These are phyloP conservation scores for Nepenthes gracilis DNA, from an alignment of 148 eudicot species.

Conservation along the genomic window DNA sequence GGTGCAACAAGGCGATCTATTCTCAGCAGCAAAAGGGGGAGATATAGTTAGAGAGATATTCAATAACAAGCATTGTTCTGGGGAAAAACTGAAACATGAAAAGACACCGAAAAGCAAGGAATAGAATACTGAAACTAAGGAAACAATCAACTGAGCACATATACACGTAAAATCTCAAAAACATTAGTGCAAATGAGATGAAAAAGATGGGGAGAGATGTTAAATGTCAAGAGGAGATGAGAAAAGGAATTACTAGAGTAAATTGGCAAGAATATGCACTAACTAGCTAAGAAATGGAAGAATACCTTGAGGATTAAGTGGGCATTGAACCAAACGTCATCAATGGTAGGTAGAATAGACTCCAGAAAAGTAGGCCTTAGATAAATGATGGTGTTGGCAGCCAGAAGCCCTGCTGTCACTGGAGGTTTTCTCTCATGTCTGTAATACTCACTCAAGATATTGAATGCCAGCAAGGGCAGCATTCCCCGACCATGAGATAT, in stretches of 20 bases:
- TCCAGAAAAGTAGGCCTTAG: conserved; percentile 35
- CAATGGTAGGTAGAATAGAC: conserved; percentile 21
- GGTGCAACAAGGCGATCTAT: too few relatives aligned
- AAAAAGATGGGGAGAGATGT: background rate
- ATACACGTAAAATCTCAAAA: too few relatives aligned
- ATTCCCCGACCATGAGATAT: conserved; percentile 24
- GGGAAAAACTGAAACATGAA: too few relatives aligned
- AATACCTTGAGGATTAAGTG: conserved; percentile 33
- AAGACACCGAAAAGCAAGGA: too few relatives aligned
- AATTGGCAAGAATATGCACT: background rate
- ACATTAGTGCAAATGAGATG: background rate
- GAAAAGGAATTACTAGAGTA: background rate
- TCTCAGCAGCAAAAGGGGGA: too few relatives aligned
- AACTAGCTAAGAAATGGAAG: background rate
- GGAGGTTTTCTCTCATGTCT: conserved; percentile 40
- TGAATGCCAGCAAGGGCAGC: conserved; percentile 34
- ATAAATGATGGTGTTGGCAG: conserved; percentile 38
- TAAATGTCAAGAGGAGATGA: background rate
- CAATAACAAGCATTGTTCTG: too few relatives aligned
- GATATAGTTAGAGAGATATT: too few relatives aligned
- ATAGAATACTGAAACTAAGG: too few relatives aligned
- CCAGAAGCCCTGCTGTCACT: conserved; percentile 35
- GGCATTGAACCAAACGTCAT: conserved; percentile 33
- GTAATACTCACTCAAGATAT: conserved; percentile 27
- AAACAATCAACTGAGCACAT: too few relatives aligned